These are phyloP conservation scores for Cordyceps tenuipes DNA, from an alignment of 2,329 filamentous ascomycete species.

Conservation along the genomic window DNA sequence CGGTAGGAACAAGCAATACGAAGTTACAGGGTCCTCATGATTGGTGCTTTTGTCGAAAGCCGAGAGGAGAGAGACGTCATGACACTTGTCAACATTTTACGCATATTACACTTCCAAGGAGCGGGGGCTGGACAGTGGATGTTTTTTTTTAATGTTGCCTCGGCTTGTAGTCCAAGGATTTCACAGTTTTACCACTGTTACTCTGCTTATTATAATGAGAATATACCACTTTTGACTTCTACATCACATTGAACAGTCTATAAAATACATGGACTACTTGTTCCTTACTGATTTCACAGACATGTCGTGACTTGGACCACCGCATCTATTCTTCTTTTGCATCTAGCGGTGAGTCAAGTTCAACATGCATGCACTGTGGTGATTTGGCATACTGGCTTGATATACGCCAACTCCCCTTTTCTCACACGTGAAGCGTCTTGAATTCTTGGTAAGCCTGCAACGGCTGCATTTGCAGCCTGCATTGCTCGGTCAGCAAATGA, in stretches of 20 bases:
- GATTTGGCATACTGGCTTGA: not conserved
- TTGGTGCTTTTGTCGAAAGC: no score
- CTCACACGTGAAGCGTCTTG: not conserved
- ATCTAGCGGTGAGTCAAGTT: not conserved
- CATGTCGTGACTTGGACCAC: not conserved
- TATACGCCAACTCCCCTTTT: not conserved
- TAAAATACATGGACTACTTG: not conserved
- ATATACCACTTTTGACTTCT: not conserved
- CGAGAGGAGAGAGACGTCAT: not conserved
- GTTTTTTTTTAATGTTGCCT: not conserved
- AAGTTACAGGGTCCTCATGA: no score
- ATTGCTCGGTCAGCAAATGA: not conserved
- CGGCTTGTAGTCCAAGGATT: not conserved
- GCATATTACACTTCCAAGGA: not conserved
- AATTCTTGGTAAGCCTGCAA: not conserved
- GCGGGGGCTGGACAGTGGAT: not conserved
- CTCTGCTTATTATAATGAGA: constrained; percentile 2
- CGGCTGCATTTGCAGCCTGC: not conserved
- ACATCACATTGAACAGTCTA: not conserved
- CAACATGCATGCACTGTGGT: not conserved
- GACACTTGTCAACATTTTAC: not conserved
- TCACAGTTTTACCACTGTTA: not conserved
- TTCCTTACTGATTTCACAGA: not conserved
- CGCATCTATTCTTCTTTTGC: not conserved
- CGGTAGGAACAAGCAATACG: not conserved